Percentiles rank a stretch among this genome's conserved stretches.
Conservation (phyloP, 2,329 filamentous ascomycete species). For the Pseudogymnoascus sp. region DNA sequence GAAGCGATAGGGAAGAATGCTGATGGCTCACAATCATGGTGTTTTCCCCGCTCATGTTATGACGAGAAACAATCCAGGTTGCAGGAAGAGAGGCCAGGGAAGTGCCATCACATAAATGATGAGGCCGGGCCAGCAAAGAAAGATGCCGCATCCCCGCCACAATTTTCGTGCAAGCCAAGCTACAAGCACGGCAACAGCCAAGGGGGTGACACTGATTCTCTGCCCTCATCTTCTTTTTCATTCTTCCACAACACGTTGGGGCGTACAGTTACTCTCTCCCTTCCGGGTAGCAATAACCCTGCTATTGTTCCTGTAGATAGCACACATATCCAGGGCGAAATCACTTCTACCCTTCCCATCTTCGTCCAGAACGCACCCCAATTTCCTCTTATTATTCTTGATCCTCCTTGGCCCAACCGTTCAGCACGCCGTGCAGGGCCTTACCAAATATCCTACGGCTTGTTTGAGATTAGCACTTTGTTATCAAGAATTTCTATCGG, state of each 20-base stretch:
- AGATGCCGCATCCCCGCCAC: neutral
- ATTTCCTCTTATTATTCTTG: constrained; percentile 63
- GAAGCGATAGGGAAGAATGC: neutral
- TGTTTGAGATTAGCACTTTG: constrained; percentile 38
- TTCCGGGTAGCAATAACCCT: constrained; percentile 11
- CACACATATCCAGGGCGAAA: constrained; percentile 41
- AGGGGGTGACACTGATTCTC: neutral
- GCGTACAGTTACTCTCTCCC: neutral
- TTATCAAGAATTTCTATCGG: constrained; percentile 50
- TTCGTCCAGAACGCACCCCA: constrained; percentile 38
- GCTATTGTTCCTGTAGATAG: constrained; percentile 35
- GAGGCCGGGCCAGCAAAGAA: neutral
- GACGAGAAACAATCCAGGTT: neutral
- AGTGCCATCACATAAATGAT: neutral
- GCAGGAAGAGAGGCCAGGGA: neutral
- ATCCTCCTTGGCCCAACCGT: constrained; percentile 76
- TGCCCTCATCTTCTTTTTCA: neutral
- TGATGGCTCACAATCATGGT: neutral
- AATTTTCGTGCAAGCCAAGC: neutral
- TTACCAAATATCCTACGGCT: constrained; percentile 39
- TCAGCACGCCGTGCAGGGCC: constrained; percentile 56
- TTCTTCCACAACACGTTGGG: neutral
- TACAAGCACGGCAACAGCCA: neutral
- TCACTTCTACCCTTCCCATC: constrained; percentile 32
- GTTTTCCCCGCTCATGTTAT: neutral